phyloP scores from a whole-genome alignment of 2,329 filamentous ascomycete genomes.

The Pseudocercospora cruenta region DNA sequence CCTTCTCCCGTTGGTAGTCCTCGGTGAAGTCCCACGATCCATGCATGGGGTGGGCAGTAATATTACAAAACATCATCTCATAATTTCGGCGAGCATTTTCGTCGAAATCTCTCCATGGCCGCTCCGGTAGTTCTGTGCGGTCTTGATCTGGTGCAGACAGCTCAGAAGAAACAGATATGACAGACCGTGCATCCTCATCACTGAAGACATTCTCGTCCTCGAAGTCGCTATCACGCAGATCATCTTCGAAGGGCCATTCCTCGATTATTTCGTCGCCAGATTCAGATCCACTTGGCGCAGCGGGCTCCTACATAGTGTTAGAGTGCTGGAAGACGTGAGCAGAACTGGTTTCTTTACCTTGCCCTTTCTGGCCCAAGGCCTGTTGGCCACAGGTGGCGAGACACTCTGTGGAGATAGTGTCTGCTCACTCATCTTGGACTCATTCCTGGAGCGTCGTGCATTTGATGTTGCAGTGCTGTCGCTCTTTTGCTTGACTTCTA shows the following conservation, averaged over 20 bases:
- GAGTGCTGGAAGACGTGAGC: neutral
- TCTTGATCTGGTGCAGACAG: slow-evolving; percentile 14
- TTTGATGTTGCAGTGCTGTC: slow-evolving; percentile 11
- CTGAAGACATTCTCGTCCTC: slow-evolving; percentile 36
- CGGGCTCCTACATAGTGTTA: slow-evolving; percentile 8
- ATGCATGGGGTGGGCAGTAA: slow-evolving; percentile 23
- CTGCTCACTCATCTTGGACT: neutral
- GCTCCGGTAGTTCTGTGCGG: slow-evolving; percentile 14
- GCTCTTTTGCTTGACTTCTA: slow-evolving; percentile 22
- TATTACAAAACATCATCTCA: slow-evolving; percentile 34
- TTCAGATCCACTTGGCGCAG: neutral
- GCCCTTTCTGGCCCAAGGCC: slow-evolving; percentile 19
- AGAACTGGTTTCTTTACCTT: slow-evolving; percentile 14
- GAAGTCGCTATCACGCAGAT: slow-evolving; percentile 13
- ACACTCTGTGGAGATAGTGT: neutral
- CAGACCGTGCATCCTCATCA: slow-evolving; percentile 25
- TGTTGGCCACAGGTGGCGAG: slow-evolving; percentile 7
- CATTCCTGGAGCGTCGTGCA: neutral
- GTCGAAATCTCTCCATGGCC: slow-evolving; percentile 32
- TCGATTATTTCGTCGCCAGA: slow-evolving; percentile 31
- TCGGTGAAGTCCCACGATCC: slow-evolving; percentile 35
- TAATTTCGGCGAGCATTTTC: slow-evolving; percentile 22
- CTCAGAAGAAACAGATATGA: slow-evolving; percentile 31
- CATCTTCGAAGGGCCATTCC: slow-evolving; percentile 21
- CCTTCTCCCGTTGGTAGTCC: slow-evolving; percentile 34